phyloP scores from a whole-genome alignment of 129 eudicot genomes.

The Lactuca sativa region DNA sequence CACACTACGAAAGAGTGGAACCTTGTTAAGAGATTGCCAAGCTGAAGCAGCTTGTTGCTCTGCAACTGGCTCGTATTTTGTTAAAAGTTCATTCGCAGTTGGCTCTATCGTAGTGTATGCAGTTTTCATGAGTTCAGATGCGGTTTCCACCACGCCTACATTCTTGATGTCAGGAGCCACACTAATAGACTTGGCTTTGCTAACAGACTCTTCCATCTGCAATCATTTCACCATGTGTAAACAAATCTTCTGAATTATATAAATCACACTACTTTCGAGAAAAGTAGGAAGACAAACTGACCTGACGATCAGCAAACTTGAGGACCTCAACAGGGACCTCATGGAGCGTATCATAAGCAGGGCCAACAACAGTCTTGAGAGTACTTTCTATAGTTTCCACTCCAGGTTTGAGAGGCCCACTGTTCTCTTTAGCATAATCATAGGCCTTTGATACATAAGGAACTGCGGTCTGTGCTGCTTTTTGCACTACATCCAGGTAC shows the following conservation, averaged over 20 bases:
- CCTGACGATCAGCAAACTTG: conserved; percentile 79
- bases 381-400: conserved; percentile 58
- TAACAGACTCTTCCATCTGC: conserved; percentile 72
- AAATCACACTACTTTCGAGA: no score
- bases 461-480: conserved; percentile 41
- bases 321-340: conserved; percentile 57
- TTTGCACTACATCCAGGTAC: conserved; percentile 59
- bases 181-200: conserved; percentile 44
- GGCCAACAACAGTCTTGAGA: conserved; percentile 53
- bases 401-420: conserved; percentile 63
- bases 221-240: no score
- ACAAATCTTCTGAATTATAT: no score
- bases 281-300: conserved; percentile 5
- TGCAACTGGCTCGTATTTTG: conserved; percentile 79
- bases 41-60: conserved; percentile 81
- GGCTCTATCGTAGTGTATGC: conserved; percentile 65
- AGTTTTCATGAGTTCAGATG: conserved; percentile 60
- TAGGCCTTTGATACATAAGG: conserved; percentile 48
- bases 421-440: conserved; percentile 58
- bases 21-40: conserved; percentile 70
- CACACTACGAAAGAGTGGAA: conserved; percentile 76
- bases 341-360: conserved; percentile 59
- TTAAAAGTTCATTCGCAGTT: conserved; percentile 53
- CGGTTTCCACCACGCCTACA: conserved; percentile 59
- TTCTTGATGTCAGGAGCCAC: conserved; percentile 77